A percentile compares a stretch with the other conserved stretches of the same genome.
Evolutionary conservation across 1,139 yeast genomes (phyloP).

Genomic region (Kluyveromyces marxianus): DNA sequence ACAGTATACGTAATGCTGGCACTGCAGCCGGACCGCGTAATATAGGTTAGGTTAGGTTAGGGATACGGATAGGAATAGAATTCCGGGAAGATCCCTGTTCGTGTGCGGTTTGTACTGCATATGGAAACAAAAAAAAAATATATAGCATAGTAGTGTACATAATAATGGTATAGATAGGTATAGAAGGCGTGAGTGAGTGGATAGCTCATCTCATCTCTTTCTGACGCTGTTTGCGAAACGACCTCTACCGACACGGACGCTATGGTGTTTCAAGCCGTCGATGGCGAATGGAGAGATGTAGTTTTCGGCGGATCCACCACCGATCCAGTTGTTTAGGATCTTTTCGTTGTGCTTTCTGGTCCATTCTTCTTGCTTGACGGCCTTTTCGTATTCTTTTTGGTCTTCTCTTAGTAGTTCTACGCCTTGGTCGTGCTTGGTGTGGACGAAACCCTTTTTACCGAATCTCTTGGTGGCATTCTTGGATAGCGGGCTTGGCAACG

Average conservation of each 20-base stretch:
- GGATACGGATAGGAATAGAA: too few species aligned
- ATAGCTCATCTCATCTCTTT: not conserved
- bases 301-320: constrained; percentile 87
- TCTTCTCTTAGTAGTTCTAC: constrained; percentile 73
- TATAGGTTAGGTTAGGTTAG: too few species aligned
- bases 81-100: too few species aligned
- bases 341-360: constrained; percentile 81
- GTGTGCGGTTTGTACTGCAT: too few species aligned
- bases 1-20: too few species aligned
- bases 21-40: too few species aligned
- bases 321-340: constrained; percentile 78
- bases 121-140: too few species aligned
- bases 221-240: constrained; percentile 60
- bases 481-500: constrained; percentile 68
- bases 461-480: constrained; percentile 53
- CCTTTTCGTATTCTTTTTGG: constrained; percentile 86
- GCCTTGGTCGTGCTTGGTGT: constrained; percentile 50
- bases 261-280: constrained; percentile 53
- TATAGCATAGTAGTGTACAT: too few species aligned
- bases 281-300: constrained; percentile 84
- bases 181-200: too few species aligned
- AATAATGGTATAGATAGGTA: too few species aligned
- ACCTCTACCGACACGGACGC: constrained; percentile 78
- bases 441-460: constrained; percentile 71
- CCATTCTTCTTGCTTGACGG: constrained; percentile 84